Evolutionary conservation across 306 rosid genomes (phyloP).

Genomic region (Cotoneaster glaucophyllus): DNA sequence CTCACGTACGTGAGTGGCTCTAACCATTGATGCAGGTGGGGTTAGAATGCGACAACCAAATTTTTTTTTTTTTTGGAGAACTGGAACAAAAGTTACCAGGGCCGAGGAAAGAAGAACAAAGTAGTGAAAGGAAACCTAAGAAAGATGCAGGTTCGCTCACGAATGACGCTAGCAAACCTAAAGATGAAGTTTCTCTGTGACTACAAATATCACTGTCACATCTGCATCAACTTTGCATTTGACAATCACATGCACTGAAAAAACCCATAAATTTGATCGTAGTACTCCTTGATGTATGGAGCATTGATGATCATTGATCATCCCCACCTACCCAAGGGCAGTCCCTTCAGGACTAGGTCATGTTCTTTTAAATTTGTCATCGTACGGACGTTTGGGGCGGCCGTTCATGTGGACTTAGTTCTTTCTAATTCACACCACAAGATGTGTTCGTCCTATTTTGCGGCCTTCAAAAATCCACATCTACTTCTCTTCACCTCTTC

Average conservation of each 20-base stretch:
- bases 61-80: no score
- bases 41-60: no score
- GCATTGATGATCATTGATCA: not conserved
- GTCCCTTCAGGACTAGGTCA: not conserved
- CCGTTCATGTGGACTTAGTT: not conserved
- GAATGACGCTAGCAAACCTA: no score
- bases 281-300: not conserved
- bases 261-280: no score
- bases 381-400: not conserved
- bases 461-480: not conserved
- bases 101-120: no score
- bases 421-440: not conserved
- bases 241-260: constrained; percentile 5
- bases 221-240: not conserved
- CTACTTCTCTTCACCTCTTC: not conserved
- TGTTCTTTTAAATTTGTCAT: not conserved
- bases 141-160: no score
- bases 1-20: no score
- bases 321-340: not conserved
- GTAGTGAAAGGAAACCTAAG: no score
- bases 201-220: not conserved
- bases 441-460: not conserved
- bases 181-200: not conserved
- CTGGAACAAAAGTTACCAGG: no score
- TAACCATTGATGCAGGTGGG: no score